Percentiles rank a stretch among this genome's conserved stretches.
phyloP scores from a whole-genome alignment of 441 rosid genomes.

The Aleurites moluccanus region DNA sequence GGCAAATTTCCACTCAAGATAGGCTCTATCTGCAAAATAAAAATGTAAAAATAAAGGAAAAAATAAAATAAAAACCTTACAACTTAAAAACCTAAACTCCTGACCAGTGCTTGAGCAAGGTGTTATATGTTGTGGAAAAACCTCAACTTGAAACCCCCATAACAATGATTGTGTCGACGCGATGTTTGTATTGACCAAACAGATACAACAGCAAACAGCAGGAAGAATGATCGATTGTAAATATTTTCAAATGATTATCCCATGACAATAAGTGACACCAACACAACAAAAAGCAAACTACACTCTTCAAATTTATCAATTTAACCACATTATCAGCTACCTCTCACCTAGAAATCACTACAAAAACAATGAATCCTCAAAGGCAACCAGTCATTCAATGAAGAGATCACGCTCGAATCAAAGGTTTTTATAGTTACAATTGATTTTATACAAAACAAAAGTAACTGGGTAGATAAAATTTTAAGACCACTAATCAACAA shows the following conservation, averaged over 20 bases:
- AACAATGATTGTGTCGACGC: not conserved
- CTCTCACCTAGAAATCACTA: not conserved
- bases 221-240: not conserved
- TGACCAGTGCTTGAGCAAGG: not conserved
- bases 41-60: conserved; percentile 20
- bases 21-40: conserved; percentile 87
- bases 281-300: not conserved
- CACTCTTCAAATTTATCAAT: not conserved
- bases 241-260: not conserved
- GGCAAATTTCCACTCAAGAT: conserved; percentile 96
- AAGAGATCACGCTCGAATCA: not conserved
- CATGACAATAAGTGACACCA: not conserved
- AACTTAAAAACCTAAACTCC: conserved; percentile 17
- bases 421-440: not conserved
- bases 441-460: not conserved
- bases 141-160: not conserved
- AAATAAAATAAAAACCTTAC: conserved; percentile 20
- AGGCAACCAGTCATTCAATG: not conserved
- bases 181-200: too few relatives aligned
- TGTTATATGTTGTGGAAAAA: not conserved
- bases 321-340: not conserved
- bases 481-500: not conserved
- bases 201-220: not conserved
- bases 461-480: not conserved
- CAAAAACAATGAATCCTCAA: not conserved